Evolutionary conservation across 208 protist genomes (phyloP), one percentile per base, ranked within the genome.

Genomic region (Phytomonas serpens): DNA sequence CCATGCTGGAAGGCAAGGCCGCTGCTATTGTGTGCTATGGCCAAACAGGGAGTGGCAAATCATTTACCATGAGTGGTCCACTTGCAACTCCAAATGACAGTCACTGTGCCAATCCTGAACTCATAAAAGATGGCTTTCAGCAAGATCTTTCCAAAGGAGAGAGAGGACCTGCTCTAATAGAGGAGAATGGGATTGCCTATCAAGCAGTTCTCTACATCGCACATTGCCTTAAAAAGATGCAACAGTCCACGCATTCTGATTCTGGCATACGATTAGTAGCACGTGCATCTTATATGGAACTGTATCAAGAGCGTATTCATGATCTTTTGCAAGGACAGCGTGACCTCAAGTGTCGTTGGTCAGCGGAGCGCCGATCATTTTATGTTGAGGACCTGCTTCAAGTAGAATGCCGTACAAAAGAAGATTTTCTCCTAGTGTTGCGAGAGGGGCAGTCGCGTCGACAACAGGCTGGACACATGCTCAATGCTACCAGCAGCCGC

Each of bases 11-110:
- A n/a, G 93, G 93, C 0, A 80, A 84, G 61, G 82, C 90, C 31
- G 83, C 90, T 29, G 94, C 93, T 9, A 72, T 97, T 6, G 80
- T 97, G 34, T 93, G 88, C 72, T 97, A 94, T 82, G 93, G 93
- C 16, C 86, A 95, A 76, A 96, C 89, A 16, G 91, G 92, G 62
- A 94, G 89, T 37, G 93, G 93, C 14, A 97, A 97, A 75, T 95
- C 93, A 3, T 93, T 85, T 78, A 96, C 93, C 19, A 84, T 97
- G 77, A 91, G 84, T 64, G 93, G 93, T 5, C 66, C 61, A 77
- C 11, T 73, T 88, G 19, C 37, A 31, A 3, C 62, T 34, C 38
- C 36, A 33, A 29, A 36, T 27, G 69, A 14, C 73, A 14, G 10
- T 52, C 38, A 9, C 42, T 4, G 30, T 62, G 52, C 27, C 42